phyloP scores from a whole-genome alignment of 2,329 filamentous ascomycete species.

The Lachnellula suecica region DNA sequence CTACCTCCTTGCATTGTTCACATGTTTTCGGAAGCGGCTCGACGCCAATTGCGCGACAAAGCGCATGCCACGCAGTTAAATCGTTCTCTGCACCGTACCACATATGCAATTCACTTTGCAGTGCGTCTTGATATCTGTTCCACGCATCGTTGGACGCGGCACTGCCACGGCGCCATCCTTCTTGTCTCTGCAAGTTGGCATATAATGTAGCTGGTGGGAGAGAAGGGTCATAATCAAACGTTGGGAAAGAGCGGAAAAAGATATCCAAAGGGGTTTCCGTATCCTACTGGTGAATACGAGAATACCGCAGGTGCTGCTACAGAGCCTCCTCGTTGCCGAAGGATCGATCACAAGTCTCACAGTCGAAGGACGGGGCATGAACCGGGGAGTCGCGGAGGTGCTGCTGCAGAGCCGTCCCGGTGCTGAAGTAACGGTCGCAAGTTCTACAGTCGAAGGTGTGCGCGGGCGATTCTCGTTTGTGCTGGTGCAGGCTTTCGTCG shows the following conservation, averaged over 20 bases:
- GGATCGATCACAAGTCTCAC: constrained; percentile 19
- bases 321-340: constrained; percentile 22
- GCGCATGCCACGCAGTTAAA: constrained; percentile 24
- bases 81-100: constrained; percentile 25
- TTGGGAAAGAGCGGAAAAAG: constrained; percentile 26
- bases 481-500: constrained; percentile 14
- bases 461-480: constrained; percentile 17
- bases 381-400: constrained; percentile 11
- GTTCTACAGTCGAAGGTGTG: constrained; percentile 14
- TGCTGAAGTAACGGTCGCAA: constrained; percentile 9
- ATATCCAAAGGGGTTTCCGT: constrained; percentile 23
- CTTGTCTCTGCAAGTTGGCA: constrained; percentile 25
- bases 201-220: constrained; percentile 29
- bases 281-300: constrained; percentile 18
- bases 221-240: constrained; percentile 29
- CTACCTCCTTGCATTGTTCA: constrained; percentile 21
- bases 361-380: constrained; percentile 17
- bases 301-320: constrained; percentile 23
- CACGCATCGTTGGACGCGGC: constrained; percentile 17
- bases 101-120: constrained; percentile 22
- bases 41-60: constrained; percentile 22
- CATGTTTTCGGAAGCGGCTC: constrained; percentile 22
- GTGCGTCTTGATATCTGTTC: constrained; percentile 23
- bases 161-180: constrained; percentile 18
- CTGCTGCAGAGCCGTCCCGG: constrained; percentile 7